A percentile compares a stretch with the other conserved stretches of the same genome.
phyloP scores from a whole-genome alignment of 1,284 basidiomycete species.

The Cutaneotrichosporon mucoides region DNA sequence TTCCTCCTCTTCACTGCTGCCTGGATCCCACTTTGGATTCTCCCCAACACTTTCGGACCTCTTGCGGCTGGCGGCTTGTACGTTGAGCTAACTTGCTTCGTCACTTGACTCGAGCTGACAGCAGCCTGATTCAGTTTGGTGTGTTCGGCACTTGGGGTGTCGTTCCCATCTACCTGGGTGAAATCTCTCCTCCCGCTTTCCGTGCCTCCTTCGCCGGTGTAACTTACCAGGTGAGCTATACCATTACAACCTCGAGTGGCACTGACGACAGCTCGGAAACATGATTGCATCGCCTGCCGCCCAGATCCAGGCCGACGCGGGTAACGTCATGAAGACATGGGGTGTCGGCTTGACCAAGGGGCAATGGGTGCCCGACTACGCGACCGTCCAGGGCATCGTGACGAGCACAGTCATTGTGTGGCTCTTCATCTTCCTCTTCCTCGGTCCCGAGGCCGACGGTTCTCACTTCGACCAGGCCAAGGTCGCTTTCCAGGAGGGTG shows the following conservation, averaged over 20 bases:
- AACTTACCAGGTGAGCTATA: slow-evolving; percentile 62
- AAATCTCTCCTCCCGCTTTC: slow-evolving; percentile 79
- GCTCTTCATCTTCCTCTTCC: slow-evolving; percentile 51
- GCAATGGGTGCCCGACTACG: slow-evolving; percentile 63
- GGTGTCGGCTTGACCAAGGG: slow-evolving; percentile 32
- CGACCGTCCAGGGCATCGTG: slow-evolving; percentile 77
- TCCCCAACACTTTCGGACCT: slow-evolving; percentile 55
- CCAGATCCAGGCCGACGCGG: slow-evolving; percentile 80
- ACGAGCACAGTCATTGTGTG: slow-evolving; percentile 58
- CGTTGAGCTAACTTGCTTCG: not conserved
- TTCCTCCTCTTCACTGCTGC: slow-evolving; percentile 55
- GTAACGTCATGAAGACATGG: slow-evolving; percentile 38
- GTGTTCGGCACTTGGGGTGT: slow-evolving; percentile 64
- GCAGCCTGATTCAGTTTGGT: slow-evolving; percentile 69
- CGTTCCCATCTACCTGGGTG: slow-evolving; percentile 60
- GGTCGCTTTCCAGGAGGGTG: slow-evolving; percentile 72
- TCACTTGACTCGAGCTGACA: not conserved
- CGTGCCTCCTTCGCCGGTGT: slow-evolving; percentile 89
- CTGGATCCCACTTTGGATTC: slow-evolving; percentile 67
- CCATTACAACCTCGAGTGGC: too few relatives aligned
- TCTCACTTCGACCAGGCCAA: slow-evolving; percentile 78
- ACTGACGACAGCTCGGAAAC: slow-evolving; percentile 36
- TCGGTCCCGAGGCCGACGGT: slow-evolving; percentile 58
- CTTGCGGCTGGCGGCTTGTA: slow-evolving; percentile 41
- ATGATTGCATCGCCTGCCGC: slow-evolving; percentile 85